These are phyloP conservation scores for Hirsutella rhossiliensis DNA, from an alignment of 2,329 filamentous ascomycete species.

Conservation along the genomic window DNA sequence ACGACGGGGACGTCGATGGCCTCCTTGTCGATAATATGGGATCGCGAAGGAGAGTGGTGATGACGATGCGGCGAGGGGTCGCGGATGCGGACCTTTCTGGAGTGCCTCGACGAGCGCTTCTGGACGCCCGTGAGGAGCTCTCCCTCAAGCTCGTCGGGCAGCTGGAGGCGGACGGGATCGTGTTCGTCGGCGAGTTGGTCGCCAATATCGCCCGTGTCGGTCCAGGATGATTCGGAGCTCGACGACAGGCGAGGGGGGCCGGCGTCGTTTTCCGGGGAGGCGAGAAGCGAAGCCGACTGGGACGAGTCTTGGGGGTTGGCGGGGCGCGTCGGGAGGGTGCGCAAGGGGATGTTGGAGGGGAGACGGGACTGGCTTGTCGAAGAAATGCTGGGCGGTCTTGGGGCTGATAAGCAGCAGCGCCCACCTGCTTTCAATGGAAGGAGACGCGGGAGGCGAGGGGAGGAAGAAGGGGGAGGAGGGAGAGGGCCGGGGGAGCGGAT, in stretches of 20 bases:
- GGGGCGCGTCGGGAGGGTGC: conserved; percentile 46
- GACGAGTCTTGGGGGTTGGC: conserved; percentile 22
- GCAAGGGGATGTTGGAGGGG: conserved; percentile 77
- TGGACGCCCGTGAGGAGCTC: conserved; percentile 40
- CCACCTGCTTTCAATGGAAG: conserved; percentile 35
- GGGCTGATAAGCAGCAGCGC: conserved; percentile 72
- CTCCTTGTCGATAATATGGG: conserved; percentile 50
- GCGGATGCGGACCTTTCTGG: conserved; percentile 60
- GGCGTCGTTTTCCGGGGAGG: conserved; percentile 19
- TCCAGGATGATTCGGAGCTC: conserved; percentile 67
- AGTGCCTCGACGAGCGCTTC: conserved; percentile 30
- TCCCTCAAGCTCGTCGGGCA: conserved; percentile 54
- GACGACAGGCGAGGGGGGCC: conserved; percentile 36
- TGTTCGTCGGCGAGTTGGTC: conserved; percentile 79
- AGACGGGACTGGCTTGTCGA: conserved; percentile 55
- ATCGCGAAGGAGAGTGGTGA: conserved; percentile 21
- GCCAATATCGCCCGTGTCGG: conserved; percentile 87
- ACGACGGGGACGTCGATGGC: conserved; percentile 72
- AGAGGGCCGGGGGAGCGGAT: conserved; percentile 8
- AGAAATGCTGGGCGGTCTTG: conserved; percentile 74
- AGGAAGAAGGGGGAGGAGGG: conserved; percentile 20
- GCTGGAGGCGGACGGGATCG: conserved; percentile 64
- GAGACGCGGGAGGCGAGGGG: conserved; percentile 8
- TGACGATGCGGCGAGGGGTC: conserved; percentile 28
- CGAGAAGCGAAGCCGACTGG: conserved; percentile 23